A percentile compares a stretch with the other conserved stretches of the same genome.
Evolutionary conservation across 2,329 filamentous ascomycete genomes (phyloP).

Genomic region (Paecilomyces sp.): DNA sequence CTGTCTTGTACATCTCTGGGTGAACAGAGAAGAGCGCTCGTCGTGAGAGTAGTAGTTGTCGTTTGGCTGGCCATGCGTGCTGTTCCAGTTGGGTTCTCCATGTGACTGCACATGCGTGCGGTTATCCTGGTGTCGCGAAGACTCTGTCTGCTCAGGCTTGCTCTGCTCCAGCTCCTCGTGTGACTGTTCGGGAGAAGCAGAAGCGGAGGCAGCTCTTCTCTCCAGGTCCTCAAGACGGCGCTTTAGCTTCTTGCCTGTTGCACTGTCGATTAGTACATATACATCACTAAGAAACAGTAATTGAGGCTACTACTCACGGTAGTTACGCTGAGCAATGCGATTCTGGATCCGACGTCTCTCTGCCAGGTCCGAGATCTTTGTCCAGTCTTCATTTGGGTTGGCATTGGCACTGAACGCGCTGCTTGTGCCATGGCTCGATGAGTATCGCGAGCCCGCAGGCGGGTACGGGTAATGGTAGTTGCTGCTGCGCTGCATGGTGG

Average conservation of each 20-base stretch:
- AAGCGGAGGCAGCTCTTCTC: constrained; percentile 53
- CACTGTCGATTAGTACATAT: neutral
- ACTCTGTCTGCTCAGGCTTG: constrained; percentile 14
- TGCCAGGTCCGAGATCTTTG: constrained; percentile 94
- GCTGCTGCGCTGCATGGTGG: constrained; percentile 25
- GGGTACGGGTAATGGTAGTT: constrained; percentile 22
- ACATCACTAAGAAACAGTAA: neutral
- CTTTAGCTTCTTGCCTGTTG: constrained; percentile 59
- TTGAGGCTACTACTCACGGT: constrained; percentile 56
- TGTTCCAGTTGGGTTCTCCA: constrained; percentile 15
- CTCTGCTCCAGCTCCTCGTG: constrained; percentile 45
- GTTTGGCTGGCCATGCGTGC: constrained; percentile 21
- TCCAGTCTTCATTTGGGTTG: constrained; percentile 97
- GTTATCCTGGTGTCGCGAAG: constrained; percentile 16
- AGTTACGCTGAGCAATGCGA: constrained; percentile 94
- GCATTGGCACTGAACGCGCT: constrained; percentile 92
- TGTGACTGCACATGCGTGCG: constrained; percentile 19
- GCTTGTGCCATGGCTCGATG: constrained; percentile 69
- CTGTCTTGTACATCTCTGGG: constrained; percentile 52
- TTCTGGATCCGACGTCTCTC: constrained; percentile 94
- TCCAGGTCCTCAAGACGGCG: constrained; percentile 59
- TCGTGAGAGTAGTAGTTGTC: constrained; percentile 33
- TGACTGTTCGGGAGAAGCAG: constrained; percentile 53
- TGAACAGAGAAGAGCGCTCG: constrained; percentile 48
- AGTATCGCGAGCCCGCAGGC: constrained; percentile 51